Conservation (phyloP, 805 yeast genomes). For the Monosporozyma solicola region DNA sequence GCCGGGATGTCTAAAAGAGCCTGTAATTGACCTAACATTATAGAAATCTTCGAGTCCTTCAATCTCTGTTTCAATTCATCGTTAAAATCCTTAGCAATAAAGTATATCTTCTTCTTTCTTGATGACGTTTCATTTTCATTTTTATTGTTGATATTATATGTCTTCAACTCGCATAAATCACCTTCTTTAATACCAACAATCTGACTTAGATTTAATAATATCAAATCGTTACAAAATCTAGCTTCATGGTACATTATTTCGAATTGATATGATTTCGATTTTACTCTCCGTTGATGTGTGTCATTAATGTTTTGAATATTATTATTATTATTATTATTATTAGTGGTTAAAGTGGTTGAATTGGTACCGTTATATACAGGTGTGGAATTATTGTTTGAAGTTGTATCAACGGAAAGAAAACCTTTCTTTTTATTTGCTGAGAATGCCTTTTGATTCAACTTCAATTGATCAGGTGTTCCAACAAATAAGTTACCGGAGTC, state of each 20-base stretch:
- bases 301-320: neutral
- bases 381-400: neutral
- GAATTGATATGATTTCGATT: conserved; percentile 8
- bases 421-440: neutral
- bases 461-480: conserved; percentile 8
- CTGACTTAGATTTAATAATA: conserved; percentile 50
- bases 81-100: conserved; percentile 34
- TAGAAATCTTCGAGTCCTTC: conserved; percentile 39
- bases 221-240: conserved; percentile 46
- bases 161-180: conserved; percentile 61
- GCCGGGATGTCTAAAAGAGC: conserved; percentile 54
- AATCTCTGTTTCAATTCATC: conserved; percentile 23
- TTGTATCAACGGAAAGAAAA: neutral
- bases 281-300: neutral
- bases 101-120: conserved; percentile 32
- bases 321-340: neutral
- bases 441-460: neutral
- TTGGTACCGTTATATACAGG: neutral
- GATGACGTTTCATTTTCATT: neutral
- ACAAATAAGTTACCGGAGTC: conserved; percentile 22
- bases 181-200: conserved; percentile 64
- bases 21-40: conserved; percentile 53
- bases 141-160: conserved; percentile 29
- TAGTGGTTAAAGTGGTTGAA: neutral
- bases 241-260: conserved; percentile 52